Conservation (phyloP, 1,139 yeast species). For the Diutina mesorugosa region DNA sequence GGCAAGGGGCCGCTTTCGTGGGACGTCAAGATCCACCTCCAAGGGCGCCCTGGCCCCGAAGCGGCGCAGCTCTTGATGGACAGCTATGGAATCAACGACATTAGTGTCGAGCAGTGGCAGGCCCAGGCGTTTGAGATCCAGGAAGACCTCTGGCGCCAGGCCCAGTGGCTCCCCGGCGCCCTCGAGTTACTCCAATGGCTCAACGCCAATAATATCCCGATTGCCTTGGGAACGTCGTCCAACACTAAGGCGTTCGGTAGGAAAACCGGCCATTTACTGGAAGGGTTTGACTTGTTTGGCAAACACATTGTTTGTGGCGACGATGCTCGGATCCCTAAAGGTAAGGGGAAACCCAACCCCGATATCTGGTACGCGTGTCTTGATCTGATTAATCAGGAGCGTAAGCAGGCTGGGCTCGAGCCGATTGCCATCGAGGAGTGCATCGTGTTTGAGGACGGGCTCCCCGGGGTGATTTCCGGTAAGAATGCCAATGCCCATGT, state of each 20-base stretch:
- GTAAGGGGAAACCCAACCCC: conserved; percentile 87
- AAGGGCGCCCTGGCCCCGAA: conserved; percentile 80
- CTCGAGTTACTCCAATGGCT: conserved; percentile 47
- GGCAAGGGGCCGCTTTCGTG: conserved; percentile 77
- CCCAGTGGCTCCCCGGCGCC: conserved; percentile 77
- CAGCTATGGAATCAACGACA: conserved; percentile 48
- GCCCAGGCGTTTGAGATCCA: conserved; percentile 42
- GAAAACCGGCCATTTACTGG: conserved; percentile 57
- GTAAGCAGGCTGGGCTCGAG: conserved; percentile 18
- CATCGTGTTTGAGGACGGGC: conserved; percentile 86
- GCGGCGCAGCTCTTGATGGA: conserved; percentile 50
- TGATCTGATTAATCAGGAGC: conserved; percentile 44
- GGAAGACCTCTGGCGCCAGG: conserved; percentile 44
- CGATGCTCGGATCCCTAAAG: conserved; percentile 66
- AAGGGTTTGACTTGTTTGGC: conserved; percentile 52
- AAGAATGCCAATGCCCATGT: conserved; percentile 72
- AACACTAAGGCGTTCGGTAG: conserved; percentile 40
- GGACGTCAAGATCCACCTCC: conserved; percentile 77
- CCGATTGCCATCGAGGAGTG: conserved; percentile 63
- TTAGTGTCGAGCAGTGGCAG: conserved; percentile 51
- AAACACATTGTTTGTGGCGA: conserved; percentile 77
- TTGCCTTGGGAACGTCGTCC: conserved; percentile 91
- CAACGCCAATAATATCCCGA: conserved; percentile 41
- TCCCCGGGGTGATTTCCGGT: conserved; percentile 81
- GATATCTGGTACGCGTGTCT: conserved; percentile 85